phyloP scores from a whole-genome alignment of 2,329 filamentous ascomycete genomes.

The Acrocalymma vagum region DNA sequence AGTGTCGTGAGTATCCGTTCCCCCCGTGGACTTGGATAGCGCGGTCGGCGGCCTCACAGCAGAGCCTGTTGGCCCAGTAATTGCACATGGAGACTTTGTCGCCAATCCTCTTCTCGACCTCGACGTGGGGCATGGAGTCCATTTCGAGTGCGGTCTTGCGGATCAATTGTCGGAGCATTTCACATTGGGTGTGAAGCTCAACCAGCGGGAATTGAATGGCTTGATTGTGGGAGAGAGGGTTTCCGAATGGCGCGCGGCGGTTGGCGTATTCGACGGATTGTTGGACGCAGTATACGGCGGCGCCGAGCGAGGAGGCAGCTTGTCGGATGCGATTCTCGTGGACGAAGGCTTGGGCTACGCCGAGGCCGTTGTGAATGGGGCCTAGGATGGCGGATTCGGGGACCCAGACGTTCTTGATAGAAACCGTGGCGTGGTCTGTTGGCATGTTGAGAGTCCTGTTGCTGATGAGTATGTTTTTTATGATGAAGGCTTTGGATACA shows the following conservation, averaged over 20 bases:
- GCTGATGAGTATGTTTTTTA: slow-evolving; percentile 6
- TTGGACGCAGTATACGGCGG: slow-evolving; percentile 68
- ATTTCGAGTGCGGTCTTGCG: slow-evolving; percentile 69
- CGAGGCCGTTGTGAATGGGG: slow-evolving; percentile 61
- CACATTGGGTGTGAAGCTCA: slow-evolving; percentile 67
- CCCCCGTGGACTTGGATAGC: slow-evolving; percentile 71
- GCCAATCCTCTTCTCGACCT: slow-evolving; percentile 66
- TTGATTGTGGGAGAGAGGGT: slow-evolving; percentile 66
- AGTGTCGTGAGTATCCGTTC: slow-evolving; percentile 66
- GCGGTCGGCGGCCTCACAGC: slow-evolving; percentile 67
- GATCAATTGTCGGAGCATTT: slow-evolving; percentile 69
- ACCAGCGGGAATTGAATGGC: slow-evolving; percentile 72
- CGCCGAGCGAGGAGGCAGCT: slow-evolving; percentile 67
- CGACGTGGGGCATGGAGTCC: slow-evolving; percentile 63
- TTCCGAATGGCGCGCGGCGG: slow-evolving; percentile 63
- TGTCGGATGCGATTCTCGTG: slow-evolving; percentile 73
- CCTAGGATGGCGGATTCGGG: slow-evolving; percentile 63
- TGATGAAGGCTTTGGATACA: neutral
- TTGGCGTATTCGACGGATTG: slow-evolving; percentile 66
- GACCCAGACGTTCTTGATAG: slow-evolving; percentile 65
- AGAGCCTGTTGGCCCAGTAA: slow-evolving; percentile 70
- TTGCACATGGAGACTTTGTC: slow-evolving; percentile 73
- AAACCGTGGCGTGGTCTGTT: slow-evolving; percentile 70
- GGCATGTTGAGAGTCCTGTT: slow-evolving; percentile 70
- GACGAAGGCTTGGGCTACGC: slow-evolving; percentile 71